Conservation (phyloP, 2,329 filamentous ascomycete genomes). For the Scedosporium aurantiacum region DNA sequence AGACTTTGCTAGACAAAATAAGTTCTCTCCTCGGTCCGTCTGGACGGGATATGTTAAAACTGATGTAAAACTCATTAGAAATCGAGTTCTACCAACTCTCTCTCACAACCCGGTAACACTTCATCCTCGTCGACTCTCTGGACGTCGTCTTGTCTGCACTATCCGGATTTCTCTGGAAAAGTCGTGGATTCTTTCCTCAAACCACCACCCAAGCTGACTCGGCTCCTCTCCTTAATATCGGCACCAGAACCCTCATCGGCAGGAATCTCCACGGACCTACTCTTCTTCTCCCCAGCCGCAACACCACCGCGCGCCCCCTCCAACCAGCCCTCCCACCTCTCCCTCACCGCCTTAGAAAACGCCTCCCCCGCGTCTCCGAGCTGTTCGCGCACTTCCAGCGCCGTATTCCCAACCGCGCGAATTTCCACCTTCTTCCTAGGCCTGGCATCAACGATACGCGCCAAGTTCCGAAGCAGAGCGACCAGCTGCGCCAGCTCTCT, state of each 20-base stretch:
- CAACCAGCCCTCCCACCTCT: slow-evolving; percentile 17
- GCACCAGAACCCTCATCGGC: slow-evolving; percentile 8
- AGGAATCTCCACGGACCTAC: background rate
- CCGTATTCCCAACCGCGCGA: slow-evolving; percentile 7
- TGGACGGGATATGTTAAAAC: no score
- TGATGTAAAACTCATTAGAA: no score
- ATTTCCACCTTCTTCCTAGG: slow-evolving; percentile 14
- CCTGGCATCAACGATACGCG: background rate
- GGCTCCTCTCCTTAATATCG: background rate
- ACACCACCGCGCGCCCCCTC: background rate
- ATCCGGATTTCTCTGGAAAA: no score
- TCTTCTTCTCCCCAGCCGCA: no score
- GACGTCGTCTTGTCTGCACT: no score
- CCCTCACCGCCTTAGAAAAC: slow-evolving; percentile 13
- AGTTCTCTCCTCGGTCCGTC: no score
- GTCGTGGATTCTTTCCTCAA: no score
- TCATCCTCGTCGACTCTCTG: no score
- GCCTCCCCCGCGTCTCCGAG: slow-evolving; percentile 13
- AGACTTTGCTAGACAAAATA: no score
- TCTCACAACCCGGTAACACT: no score
- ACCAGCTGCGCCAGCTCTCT: slow-evolving; percentile 18
- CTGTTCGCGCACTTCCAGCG: slow-evolving; percentile 17
- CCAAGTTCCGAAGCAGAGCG: slow-evolving; percentile 13
- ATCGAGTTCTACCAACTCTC: no score
- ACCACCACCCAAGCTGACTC: no score